Evolutionary conservation across 228 moss, liverwort and hornwort species (phyloP).

Genomic region (Sphagnum fallax): DNA sequence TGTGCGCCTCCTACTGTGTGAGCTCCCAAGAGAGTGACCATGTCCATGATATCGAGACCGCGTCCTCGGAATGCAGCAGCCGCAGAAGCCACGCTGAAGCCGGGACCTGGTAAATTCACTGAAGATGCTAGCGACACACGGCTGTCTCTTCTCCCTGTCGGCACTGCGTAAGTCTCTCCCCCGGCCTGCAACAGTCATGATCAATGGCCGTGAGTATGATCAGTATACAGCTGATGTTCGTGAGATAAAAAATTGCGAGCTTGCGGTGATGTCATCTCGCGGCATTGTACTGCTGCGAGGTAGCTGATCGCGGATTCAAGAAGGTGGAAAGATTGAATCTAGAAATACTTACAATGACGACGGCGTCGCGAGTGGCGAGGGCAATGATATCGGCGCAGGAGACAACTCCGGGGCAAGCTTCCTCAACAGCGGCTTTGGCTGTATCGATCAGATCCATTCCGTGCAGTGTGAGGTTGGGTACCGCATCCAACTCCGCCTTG

Average conservation of each 20-base stretch:
- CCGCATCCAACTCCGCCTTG: conserved; percentile 41
- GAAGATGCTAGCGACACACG: conserved; percentile 18
- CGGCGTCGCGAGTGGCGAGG: conserved; percentile 47
- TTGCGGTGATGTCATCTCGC: neutral
- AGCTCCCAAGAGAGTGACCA: conserved; percentile 59
- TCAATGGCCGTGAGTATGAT: neutral
- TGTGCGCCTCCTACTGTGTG: conserved; percentile 67
- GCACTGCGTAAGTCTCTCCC: conserved; percentile 50
- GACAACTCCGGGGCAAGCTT: conserved; percentile 45
- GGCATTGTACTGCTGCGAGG: neutral
- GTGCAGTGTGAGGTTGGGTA: conserved; percentile 28
- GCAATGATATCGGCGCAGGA: conserved; percentile 62
- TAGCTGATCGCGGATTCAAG: neutral
- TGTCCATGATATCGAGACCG: conserved; percentile 29
- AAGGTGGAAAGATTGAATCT: neutral
- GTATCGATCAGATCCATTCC: conserved; percentile 38
- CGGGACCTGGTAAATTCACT: conserved; percentile 32
- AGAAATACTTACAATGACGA: conserved; percentile 25
- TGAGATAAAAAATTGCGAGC: too few species aligned
- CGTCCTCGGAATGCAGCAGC: conserved; percentile 23
- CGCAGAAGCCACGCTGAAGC: conserved; percentile 23
- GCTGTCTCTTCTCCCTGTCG: conserved; percentile 53
- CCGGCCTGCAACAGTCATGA: conserved; percentile 40
- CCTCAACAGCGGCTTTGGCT: conserved; percentile 36
- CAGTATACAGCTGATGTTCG: too few species aligned